Evolutionary conservation across 2,329 filamentous ascomycete genomes (phyloP), one percentile per base, ranked within the genome.

Genomic region (Aphanoascus verrucosus): DNA sequence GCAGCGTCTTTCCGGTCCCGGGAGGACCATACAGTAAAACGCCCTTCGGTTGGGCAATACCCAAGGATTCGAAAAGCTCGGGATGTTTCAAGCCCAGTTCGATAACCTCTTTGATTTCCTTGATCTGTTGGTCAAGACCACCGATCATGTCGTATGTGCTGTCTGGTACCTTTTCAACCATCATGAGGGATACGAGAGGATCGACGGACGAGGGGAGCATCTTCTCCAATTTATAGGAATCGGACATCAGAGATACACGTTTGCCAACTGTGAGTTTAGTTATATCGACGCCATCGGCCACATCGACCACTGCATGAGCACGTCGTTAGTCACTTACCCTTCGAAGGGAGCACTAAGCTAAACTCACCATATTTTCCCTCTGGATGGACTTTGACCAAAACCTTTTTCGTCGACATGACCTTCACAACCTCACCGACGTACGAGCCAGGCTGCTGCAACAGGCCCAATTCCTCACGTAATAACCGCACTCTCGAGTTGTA

Each of bases 81-180:
- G 93, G 93, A 71, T 98, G 93, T 77, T 97, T 96, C 58, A 98
- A 82, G 60, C 93, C 93, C 43, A 98, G 84, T 76, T 98, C 93
- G 69, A 98, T 97, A 64, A 98, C 93, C 74, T 98, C 93, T 75
- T 98, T 98, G 78, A 98, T 98, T 70, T 98, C 93, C 76, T 98
- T 97, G 77, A 98, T 97, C 70, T 98, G 93, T 71, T 98, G 91
- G 69, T 98, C 93, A 58, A 98, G 77, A 61, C 93, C 93, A 74
- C 93, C 93, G 70, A 98, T 98, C 93, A 98, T 98, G 75, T 98
- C 93, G 77, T 98, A 98, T 68, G 93, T 98, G 76, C 89, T 96
- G 77, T 98, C 93, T 14, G 93, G 93, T 14, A 98, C 93, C 79
- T 98, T 98, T 70, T 98, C 93, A 50, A 98, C 93, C 93, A 98